Percentiles rank a stretch among this genome's conserved stretches.
These are phyloP conservation scores for Dictyostelium citrinum DNA, from an alignment of 78 protist genomes.

Conservation along the genomic window DNA sequence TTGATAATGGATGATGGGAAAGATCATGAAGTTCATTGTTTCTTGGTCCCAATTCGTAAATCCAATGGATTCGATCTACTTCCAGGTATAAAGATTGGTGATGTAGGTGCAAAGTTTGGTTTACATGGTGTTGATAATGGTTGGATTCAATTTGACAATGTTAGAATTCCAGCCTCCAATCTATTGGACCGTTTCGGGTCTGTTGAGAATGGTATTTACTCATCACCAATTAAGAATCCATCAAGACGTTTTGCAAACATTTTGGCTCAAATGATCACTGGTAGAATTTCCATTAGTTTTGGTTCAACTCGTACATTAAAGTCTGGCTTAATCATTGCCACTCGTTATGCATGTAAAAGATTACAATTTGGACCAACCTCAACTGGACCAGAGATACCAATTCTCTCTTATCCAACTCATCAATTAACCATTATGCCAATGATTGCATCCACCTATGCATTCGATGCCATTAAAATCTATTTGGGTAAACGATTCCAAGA, in stretches of 20 bases:
- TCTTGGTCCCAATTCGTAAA: constrained; percentile 64
- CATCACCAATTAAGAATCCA: constrained; percentile 61
- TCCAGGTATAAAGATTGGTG: constrained; percentile 81
- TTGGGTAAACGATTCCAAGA: constrained; percentile 10
- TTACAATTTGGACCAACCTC: constrained; percentile 66
- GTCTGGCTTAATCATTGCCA: constrained; percentile 26
- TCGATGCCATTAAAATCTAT: constrained; percentile 37
- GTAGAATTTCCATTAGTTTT: constrained; percentile 52
- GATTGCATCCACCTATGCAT: constrained; percentile 66
- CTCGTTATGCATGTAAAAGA: constrained; percentile 55
- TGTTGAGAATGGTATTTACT: constrained; percentile 32
- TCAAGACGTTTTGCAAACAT: constrained; percentile 52
- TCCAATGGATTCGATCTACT: constrained; percentile 52
- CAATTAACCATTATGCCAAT: constrained; percentile 63
- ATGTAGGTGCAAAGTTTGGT: constrained; percentile 81
- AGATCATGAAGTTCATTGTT: constrained; percentile 80
- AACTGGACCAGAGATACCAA: constrained; percentile 52
- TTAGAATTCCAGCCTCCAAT: constrained; percentile 77
- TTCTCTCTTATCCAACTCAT: constrained; percentile 70
- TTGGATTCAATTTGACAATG: constrained; percentile 75
- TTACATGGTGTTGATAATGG: constrained; percentile 74
- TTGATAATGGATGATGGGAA: constrained; percentile 73
- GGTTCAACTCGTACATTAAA: constrained; percentile 42
- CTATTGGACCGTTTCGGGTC: constrained; percentile 50
- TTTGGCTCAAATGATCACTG: constrained; percentile 76